Evolutionary conservation across 768 basidiomycete species (phyloP), one percentile per base, ranked within the genome.

Genomic region (Lanmaoa rubissima): DNA sequence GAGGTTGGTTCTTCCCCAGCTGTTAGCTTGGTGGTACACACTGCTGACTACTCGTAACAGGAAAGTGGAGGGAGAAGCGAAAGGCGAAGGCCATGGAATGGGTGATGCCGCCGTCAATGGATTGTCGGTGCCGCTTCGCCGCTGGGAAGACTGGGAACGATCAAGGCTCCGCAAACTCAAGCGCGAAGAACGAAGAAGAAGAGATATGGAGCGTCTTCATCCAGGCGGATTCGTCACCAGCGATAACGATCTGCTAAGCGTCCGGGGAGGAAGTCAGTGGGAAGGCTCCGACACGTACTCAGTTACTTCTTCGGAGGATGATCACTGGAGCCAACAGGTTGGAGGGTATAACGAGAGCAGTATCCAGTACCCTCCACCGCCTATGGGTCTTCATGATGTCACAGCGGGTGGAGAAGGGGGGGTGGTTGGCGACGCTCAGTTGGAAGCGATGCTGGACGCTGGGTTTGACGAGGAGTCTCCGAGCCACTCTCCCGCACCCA

Each of bases 101-200:
- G 87, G 84, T 14, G 81, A 79, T 17, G 80, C 79, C 26, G 73
- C 74, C 7, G 69, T 76, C 45, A 78, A 77, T 51, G 83, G 81
- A 6, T 72, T 79, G 42, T 83, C 82, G 0, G 84, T 98, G n/a
- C 94, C 97, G 0, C 75, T 98, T 69, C 85, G 96, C n/a, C 82
- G 96, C 48, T 99, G 97, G 97, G 97, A 98, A 74, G 96, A 99
- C 65, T 99, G 96, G 97, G 97, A 99, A 68, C 85, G 94, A 24
- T 96, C 94, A 26, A 82, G 97, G 43, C 78, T 98, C 46, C 88
- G 96, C 49, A 98, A 98, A 74, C 60, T 96, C 34, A 85, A 83
- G 58, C 86, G 97, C 2, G 95, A 97, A 66, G 92, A 94, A 64
- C 81, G 87, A 61, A 78, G 93, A 55, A 76, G 88, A 55, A 79